Evolutionary conservation across 2,329 filamentous ascomycete species (phyloP).

Genomic region (Fusarium secorum): DNA sequence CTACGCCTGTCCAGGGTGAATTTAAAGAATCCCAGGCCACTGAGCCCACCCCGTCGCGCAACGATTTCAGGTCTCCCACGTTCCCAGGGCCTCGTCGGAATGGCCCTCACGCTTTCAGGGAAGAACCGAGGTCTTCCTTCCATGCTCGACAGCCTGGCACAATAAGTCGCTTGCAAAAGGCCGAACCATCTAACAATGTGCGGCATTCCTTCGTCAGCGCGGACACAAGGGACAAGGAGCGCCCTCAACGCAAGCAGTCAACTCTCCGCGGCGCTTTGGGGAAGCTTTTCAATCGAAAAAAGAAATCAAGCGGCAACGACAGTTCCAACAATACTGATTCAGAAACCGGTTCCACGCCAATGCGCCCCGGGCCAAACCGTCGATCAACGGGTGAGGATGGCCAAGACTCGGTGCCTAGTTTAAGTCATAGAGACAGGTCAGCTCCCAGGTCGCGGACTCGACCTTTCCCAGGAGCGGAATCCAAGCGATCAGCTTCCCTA

Average conservation of each 20-base stretch:
- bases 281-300: constrained; percentile 66
- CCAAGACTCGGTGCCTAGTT: constrained; percentile 26
- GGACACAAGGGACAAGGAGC: constrained; percentile 35
- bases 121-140: constrained; percentile 20
- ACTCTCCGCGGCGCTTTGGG: constrained; percentile 63
- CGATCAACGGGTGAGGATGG: constrained; percentile 26
- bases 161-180: constrained; percentile 30
- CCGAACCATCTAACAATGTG: constrained; percentile 49
- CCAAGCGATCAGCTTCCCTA: constrained; percentile 65
- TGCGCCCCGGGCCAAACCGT: constrained; percentile 37
- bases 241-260: constrained; percentile 64
- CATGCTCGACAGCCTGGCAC: constrained; percentile 16
- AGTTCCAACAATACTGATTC: constrained; percentile 37
- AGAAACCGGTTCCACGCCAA: constrained; percentile 33
- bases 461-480: constrained; percentile 48
- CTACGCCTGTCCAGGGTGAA: constrained; percentile 43
- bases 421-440: constrained; percentile 29
- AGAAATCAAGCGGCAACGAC: constrained; percentile 49
- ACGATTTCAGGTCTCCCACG: constrained; percentile 26
- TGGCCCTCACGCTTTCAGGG: constrained; percentile 6
- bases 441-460: constrained; percentile 51
- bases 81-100: constrained; percentile 31
- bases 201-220: constrained; percentile 59
- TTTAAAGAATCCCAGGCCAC: constrained; percentile 31
- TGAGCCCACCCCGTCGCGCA: constrained; percentile 11